Conservation (phyloP, 2,329 filamentous ascomycete genomes). For the Arthrobotrys musiformis region DNA sequence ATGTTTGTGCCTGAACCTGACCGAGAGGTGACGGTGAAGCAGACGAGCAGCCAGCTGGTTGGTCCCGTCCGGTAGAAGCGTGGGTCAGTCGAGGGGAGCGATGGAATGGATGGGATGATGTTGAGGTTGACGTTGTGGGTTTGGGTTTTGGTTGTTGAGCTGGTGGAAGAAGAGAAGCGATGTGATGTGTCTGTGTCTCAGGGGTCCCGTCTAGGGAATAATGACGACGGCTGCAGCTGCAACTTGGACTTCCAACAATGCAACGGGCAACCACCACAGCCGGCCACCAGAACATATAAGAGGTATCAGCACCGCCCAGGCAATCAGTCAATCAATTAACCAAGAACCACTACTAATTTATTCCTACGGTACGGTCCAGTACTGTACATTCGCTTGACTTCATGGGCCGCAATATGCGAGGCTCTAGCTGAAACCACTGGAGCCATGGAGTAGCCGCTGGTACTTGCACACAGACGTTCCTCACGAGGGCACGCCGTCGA, state of each 20-base stretch:
- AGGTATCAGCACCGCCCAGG: background rate
- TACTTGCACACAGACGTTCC: background rate
- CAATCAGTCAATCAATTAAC: background rate
- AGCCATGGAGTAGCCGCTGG: background rate
- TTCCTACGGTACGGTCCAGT: background rate
- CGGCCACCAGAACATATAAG: background rate
- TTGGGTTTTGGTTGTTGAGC: constrained; percentile 13
- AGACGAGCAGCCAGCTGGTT: constrained; percentile 54
- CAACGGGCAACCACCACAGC: constrained; percentile 1
- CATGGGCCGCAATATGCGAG: background rate
- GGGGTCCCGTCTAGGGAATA: constrained; percentile 39
- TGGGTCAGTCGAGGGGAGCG: constrained; percentile 7
- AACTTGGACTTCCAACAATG: constrained; percentile 12
- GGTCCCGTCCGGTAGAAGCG: constrained; percentile 19
- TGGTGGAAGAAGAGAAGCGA: constrained; percentile 54
- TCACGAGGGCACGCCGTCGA: constrained; percentile 28
- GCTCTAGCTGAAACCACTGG: background rate
- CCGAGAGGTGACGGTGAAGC: constrained; percentile 32
- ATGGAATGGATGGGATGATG: constrained; percentile 31
- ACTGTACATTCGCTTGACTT: constrained; percentile 8
- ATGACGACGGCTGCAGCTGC: constrained; percentile 41
- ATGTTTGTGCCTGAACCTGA: constrained; percentile 53
- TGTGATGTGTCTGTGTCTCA: constrained; percentile 51
- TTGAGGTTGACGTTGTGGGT: constrained; percentile 51
- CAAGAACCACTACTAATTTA: background rate